Conservation (phyloP, 192 early-diverging fungal genomes). For the Allomyces arbusculus region DNA sequence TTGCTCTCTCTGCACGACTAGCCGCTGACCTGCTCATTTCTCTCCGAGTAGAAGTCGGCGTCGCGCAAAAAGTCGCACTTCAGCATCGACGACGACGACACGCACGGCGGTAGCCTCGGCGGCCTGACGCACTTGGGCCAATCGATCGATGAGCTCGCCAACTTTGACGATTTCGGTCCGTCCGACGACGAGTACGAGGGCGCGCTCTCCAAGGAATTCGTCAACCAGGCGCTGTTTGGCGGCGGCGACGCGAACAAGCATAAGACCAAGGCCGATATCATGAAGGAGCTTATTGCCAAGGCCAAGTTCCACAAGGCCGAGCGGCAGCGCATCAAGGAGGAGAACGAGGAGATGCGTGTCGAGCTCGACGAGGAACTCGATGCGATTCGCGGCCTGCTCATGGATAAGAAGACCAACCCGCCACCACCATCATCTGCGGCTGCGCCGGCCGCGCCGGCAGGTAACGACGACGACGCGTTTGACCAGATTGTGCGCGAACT, state of each 20-base stretch:
- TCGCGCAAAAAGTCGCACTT: constrained; percentile 26
- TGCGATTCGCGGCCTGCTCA: constrained; percentile 52
- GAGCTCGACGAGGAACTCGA: constrained; percentile 82
- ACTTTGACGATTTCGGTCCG: constrained; percentile 51
- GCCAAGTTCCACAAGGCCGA: constrained; percentile 88
- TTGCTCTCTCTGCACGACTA: constrained; percentile 1
- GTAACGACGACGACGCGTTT: constrained; percentile 43
- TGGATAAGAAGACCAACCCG: constrained; percentile 14
- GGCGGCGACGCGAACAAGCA: constrained; percentile 52
- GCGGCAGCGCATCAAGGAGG: constrained; percentile 68
- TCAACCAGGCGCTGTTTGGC: constrained; percentile 63
- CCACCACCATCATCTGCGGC: constrained; percentile 20
- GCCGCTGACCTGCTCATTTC: not conserved
- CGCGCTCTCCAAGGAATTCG: constrained; percentile 45
- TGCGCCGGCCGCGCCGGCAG: constrained; percentile 7
- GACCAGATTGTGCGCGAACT: constrained; percentile 67
- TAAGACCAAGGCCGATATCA: constrained; percentile 83
- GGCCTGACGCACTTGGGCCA: constrained; percentile 88
- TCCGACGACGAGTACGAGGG: constrained; percentile 35
- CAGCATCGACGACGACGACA: constrained; percentile 65
- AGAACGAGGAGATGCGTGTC: constrained; percentile 55
- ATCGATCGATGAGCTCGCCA: constrained; percentile 62
- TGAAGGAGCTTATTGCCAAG: constrained; percentile 96
- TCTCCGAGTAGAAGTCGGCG: constrained; percentile 10
- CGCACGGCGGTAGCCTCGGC: constrained; percentile 20